phyloP scores from a whole-genome alignment of 2,329 filamentous ascomycete species.

The Biscogniauxia mediterranea region DNA sequence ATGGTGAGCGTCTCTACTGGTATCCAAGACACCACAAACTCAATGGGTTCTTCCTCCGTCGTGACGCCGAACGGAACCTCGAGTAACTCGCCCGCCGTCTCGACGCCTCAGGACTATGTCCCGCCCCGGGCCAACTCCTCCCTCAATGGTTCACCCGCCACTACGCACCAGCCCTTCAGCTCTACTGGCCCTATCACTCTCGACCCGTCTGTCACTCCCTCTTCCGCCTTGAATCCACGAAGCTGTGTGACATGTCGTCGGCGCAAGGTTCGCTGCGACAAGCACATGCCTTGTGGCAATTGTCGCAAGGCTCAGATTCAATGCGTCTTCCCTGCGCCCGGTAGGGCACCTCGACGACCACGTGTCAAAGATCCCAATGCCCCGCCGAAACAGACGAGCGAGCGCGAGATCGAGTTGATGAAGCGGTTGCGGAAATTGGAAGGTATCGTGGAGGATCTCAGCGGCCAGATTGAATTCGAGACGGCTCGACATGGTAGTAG shows the following conservation, averaged over 20 bases:
- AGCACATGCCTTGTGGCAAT: constrained; percentile 73
- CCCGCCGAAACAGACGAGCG: constrained; percentile 55
- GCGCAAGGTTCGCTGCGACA: constrained; percentile 73
- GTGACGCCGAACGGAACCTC: constrained; percentile 20
- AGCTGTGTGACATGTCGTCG: constrained; percentile 52
- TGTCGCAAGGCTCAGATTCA: constrained; percentile 68
- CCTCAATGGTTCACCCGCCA: constrained; percentile 1
- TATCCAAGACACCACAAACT: constrained; percentile 6
- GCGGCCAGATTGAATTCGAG: constrained; percentile 61
- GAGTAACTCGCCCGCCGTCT: constrained; percentile 16
- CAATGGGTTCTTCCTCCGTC: constrained; percentile 16
- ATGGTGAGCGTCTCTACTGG: constrained; percentile 12
- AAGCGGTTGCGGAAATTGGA: constrained; percentile 71
- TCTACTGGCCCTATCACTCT: constrained; percentile 31
- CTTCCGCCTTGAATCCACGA: constrained; percentile 31
- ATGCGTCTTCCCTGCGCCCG: constrained; percentile 73
- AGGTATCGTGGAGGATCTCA: constrained; percentile 70
- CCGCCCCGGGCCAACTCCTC: constrained; percentile 3
- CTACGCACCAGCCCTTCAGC: constrained; percentile 16
- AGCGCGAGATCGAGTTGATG: constrained; percentile 66
- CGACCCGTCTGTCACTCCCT: constrained; percentile 31
- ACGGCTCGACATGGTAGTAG: constrained; percentile 37
- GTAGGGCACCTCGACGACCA: constrained; percentile 66
- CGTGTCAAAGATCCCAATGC: constrained; percentile 65
- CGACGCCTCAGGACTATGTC: constrained; percentile 17